A percentile compares a stretch with the other conserved stretches of the same genome.
Conservation (phyloP, 2,329 filamentous ascomycete genomes). For the Diaporthe sp. region DNA sequence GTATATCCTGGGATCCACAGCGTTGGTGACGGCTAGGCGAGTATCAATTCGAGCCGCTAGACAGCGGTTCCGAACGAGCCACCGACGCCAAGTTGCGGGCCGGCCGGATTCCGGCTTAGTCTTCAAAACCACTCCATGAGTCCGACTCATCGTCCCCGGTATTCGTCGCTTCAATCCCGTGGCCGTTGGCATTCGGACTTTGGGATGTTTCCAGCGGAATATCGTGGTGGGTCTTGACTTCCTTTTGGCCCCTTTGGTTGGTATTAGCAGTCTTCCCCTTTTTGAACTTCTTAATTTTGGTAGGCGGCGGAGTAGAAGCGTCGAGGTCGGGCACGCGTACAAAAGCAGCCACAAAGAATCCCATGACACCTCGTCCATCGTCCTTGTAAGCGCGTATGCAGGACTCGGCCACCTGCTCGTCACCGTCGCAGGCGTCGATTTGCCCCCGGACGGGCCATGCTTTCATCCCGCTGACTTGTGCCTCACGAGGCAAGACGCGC, state of each 20-base stretch:
- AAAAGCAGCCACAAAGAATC: slow-evolving; percentile 95
- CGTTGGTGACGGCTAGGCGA: neutral
- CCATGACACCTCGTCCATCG: slow-evolving; percentile 88
- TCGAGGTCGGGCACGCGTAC: slow-evolving; percentile 65
- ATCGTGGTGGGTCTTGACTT: neutral
- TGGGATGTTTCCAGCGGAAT: too few species aligned
- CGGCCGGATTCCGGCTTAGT: slow-evolving; percentile 26
- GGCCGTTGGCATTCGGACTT: slow-evolving; percentile 23
- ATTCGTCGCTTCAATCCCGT: slow-evolving; percentile 29
- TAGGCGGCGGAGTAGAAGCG: neutral
- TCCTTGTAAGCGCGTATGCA: slow-evolving; percentile 88
- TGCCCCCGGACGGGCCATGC: slow-evolving; percentile 80
- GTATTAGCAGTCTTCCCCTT: neutral
- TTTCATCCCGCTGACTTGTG: slow-evolving; percentile 82
- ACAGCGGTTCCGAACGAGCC: neutral
- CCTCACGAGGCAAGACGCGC: slow-evolving; percentile 78
- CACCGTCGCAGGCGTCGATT: slow-evolving; percentile 60
- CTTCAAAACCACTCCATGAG: slow-evolving; percentile 39
- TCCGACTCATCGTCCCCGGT: slow-evolving; percentile 32
- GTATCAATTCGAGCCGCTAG: neutral
- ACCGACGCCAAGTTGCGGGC: neutral
- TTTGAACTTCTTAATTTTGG: neutral
- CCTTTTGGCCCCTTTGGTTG: neutral
- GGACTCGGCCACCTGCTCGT: slow-evolving; percentile 73
- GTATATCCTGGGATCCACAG: neutral